A percentile compares a stretch with the other conserved stretches of the same genome.
Conservation (phyloP, 2,329 filamentous ascomycete genomes). For the Botrytis aclada region DNA sequence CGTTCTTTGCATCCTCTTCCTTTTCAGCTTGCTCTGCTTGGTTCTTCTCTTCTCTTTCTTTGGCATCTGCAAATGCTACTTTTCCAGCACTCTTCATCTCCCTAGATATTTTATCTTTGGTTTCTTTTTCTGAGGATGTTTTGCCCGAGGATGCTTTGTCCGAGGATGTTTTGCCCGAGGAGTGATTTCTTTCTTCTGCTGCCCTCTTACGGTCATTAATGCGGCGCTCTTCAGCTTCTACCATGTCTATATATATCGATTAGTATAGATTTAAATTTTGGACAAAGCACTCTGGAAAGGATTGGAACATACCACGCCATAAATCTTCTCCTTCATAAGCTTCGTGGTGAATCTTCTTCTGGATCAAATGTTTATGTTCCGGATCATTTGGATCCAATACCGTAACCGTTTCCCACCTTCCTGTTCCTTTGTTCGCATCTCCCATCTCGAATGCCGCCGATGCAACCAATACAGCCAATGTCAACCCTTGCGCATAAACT, state of each 20-base stretch:
- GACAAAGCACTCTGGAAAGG: not conserved
- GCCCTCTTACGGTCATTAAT: slow-evolving; percentile 50
- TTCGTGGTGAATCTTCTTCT: slow-evolving; percentile 86
- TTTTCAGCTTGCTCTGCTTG: slow-evolving; percentile 21
- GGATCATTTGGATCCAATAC: slow-evolving; percentile 78
- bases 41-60: slow-evolving; percentile 22
- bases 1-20: slow-evolving; percentile 17
- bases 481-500: slow-evolving; percentile 72
- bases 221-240: slow-evolving; percentile 70
- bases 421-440: slow-evolving; percentile 73
- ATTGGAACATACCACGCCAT: slow-evolving; percentile 71
- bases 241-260: slow-evolving; percentile 63
- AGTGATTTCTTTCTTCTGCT: slow-evolving; percentile 43
- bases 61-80: slow-evolving; percentile 23
- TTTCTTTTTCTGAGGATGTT: slow-evolving; percentile 56
- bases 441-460: slow-evolving; percentile 66
- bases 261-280: slow-evolving; percentile 16
- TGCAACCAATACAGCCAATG: slow-evolving; percentile 63
- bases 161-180: slow-evolving; percentile 44
- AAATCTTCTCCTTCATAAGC: slow-evolving; percentile 85
- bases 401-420: slow-evolving; percentile 81
- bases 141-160: slow-evolving; percentile 52
- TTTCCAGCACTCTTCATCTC: slow-evolving; percentile 41
- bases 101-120: slow-evolving; percentile 39
- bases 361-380: slow-evolving; percentile 76